Percentiles rank a stretch among this genome's conserved stretches.
phyloP scores from a whole-genome alignment of 2,329 filamentous ascomycete species.

The Fusarium sp. region DNA sequence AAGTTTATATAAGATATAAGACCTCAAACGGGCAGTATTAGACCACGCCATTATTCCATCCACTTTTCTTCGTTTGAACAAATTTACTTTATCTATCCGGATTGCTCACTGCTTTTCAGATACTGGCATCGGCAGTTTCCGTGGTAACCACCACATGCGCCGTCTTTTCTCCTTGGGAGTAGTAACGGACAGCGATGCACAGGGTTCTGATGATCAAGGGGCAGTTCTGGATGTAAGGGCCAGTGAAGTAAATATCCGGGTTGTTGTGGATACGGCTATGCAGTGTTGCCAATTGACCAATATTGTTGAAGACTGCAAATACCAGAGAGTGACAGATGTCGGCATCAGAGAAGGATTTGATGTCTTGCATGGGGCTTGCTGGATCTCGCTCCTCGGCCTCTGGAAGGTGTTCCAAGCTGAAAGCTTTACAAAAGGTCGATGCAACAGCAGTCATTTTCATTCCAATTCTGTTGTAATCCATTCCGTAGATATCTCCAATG shows the following conservation, averaged over 20 bases:
- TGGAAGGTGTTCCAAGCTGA: slow-evolving; percentile 87
- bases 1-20: no score
- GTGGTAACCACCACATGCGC: slow-evolving; percentile 18
- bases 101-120: not conserved
- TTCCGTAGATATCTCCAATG: slow-evolving; percentile 97
- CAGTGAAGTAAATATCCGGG: slow-evolving; percentile 97
- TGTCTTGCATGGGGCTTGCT: slow-evolving; percentile 65
- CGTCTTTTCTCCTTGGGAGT: slow-evolving; percentile 28
- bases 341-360: slow-evolving; percentile 73
- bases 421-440: slow-evolving; percentile 96
- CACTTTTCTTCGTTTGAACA: no score
- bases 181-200: slow-evolving; percentile 37
- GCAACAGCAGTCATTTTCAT: slow-evolving; percentile 96
- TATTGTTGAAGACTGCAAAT: slow-evolving; percentile 97
- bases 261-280: slow-evolving; percentile 94
- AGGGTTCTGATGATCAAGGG: slow-evolving; percentile 97
- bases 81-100: no score
- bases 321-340: slow-evolving; percentile 93
- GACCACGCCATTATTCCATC: no score
- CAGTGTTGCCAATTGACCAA: slow-evolving; percentile 95
- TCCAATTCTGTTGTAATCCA: slow-evolving; percentile 95
- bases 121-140: not conserved
- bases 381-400: slow-evolving; percentile 80
- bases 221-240: slow-evolving; percentile 95
- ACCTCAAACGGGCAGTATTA: no score